Percentiles rank a stretch among this genome's conserved stretches.
These are phyloP conservation scores for Tillandsia leiboldiana DNA, from an alignment of 176 grass and related monocot species.

Conservation along the genomic window DNA sequence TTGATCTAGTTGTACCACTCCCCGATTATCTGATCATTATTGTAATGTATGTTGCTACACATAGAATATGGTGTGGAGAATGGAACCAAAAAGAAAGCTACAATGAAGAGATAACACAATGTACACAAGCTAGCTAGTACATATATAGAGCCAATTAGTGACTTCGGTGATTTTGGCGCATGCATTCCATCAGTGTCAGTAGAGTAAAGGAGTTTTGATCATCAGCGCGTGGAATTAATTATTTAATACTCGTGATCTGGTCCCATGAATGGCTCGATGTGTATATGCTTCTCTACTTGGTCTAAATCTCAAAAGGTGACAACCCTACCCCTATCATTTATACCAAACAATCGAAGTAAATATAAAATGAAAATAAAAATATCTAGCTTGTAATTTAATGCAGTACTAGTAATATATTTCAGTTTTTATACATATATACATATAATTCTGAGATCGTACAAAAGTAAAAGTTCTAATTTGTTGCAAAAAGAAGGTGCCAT, in stretches of 20 bases:
- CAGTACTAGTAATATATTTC: neutral
- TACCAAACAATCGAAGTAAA: neutral
- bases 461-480: too few relatives aligned
- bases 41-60: neutral
- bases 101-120: neutral
- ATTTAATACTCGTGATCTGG: neutral
- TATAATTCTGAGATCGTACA: too few relatives aligned
- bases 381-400: neutral
- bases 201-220: neutral
- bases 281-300: neutral
- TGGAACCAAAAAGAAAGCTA: neutral
- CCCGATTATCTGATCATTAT: too few relatives aligned
- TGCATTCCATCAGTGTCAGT: constrained; percentile 4
- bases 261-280: neutral
- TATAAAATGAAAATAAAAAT: neutral
- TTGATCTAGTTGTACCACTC: too few relatives aligned
- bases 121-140: neutral
- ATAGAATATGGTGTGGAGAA: neutral
- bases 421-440: too few relatives aligned
- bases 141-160: constrained; percentile 1
- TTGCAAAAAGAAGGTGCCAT: too few relatives aligned
- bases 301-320: neutral
- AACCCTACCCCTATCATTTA: neutral
- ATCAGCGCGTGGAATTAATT: neutral
- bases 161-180: constrained; percentile 6